Percentiles rank a stretch among this genome's conserved stretches.
These are phyloP conservation scores for Lachnellula arida DNA, from an alignment of 2,329 filamentous ascomycete species.

Conservation along the genomic window DNA sequence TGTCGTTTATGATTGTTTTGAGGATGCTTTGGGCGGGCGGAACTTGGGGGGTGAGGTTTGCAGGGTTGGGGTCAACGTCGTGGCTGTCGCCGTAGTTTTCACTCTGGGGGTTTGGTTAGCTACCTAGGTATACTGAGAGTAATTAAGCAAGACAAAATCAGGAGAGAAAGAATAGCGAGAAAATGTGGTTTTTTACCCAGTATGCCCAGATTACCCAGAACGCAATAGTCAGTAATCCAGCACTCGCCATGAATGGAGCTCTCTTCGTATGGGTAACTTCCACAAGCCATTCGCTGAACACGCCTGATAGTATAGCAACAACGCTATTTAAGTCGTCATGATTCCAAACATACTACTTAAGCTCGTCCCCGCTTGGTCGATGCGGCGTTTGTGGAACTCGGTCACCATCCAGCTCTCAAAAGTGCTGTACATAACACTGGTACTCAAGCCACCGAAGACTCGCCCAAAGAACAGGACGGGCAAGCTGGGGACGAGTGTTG, in stretches of 20 bases:
- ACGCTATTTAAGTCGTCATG: slow-evolving; percentile 50
- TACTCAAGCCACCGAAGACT: slow-evolving; percentile 49
- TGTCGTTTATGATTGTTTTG: slow-evolving; percentile 34
- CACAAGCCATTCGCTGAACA: slow-evolving; percentile 50
- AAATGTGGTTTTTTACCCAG: slow-evolving; percentile 40
- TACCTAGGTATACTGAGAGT: not conserved
- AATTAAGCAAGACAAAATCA: not conserved
- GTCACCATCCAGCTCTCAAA: slow-evolving; percentile 60
- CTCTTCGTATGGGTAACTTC: slow-evolving; percentile 42
- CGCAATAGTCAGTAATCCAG: slow-evolving; percentile 38
- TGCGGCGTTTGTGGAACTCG: slow-evolving; percentile 46
- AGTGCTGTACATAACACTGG: slow-evolving; percentile 52
- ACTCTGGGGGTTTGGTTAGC: not conserved
- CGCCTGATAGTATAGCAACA: slow-evolving; percentile 49
- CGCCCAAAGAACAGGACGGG: slow-evolving; percentile 47
- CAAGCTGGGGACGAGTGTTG: slow-evolving; percentile 42
- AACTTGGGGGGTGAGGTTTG: slow-evolving; percentile 16
- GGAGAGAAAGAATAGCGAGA: no score
- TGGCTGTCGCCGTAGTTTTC: slow-evolving; percentile 45
- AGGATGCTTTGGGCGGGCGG: slow-evolving; percentile 18
- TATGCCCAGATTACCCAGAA: slow-evolving; percentile 42
- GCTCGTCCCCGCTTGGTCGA: slow-evolving; percentile 39
- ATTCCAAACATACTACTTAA: slow-evolving; percentile 49
- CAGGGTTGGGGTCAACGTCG: slow-evolving; percentile 30
- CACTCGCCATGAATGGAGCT: slow-evolving; percentile 48